phyloP scores from a whole-genome alignment of 2,329 filamentous ascomycete species.

The Akanthomyces uredinophilus region DNA sequence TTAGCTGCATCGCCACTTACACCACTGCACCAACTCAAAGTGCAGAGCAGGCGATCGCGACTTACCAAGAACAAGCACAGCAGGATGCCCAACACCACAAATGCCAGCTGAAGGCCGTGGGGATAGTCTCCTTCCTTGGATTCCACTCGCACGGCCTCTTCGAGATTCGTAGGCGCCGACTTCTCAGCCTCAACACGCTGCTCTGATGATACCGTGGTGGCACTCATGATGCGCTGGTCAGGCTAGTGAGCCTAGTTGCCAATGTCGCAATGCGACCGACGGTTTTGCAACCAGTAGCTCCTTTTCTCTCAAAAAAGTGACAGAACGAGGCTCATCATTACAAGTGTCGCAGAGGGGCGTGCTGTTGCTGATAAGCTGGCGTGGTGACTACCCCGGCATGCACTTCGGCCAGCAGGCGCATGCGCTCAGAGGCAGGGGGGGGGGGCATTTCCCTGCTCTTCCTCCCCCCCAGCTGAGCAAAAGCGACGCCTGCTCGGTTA shows the following conservation, averaged over 20 bases:
- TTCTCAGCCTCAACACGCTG: neutral
- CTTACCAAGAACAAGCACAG: slow-evolving; percentile 2
- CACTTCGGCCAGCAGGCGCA: neutral
- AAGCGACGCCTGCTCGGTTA: neutral
- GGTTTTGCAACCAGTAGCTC: neutral
- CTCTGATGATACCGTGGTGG: neutral
- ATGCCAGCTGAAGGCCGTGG: neutral
- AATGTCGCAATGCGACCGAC: neutral
- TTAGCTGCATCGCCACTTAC: neutral
- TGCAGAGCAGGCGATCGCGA: neutral
- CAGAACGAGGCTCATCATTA: neutral
- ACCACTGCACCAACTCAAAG: neutral
- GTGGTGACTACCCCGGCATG: neutral
- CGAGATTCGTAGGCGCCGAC: neutral
- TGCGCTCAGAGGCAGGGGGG: neutral
- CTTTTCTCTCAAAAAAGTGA: neutral
- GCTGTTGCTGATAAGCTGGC: neutral
- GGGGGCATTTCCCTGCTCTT: neutral
- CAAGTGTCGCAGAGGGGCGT: neutral
- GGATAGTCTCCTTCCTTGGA: neutral
- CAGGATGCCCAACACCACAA: neutral
- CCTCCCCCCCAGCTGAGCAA: neutral
- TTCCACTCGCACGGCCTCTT: neutral
- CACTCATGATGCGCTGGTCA: neutral
- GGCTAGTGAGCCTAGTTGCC: neutral